Evolutionary conservation across 257 asterid species (phyloP).

Genomic region (Solanum bukasovii): DNA sequence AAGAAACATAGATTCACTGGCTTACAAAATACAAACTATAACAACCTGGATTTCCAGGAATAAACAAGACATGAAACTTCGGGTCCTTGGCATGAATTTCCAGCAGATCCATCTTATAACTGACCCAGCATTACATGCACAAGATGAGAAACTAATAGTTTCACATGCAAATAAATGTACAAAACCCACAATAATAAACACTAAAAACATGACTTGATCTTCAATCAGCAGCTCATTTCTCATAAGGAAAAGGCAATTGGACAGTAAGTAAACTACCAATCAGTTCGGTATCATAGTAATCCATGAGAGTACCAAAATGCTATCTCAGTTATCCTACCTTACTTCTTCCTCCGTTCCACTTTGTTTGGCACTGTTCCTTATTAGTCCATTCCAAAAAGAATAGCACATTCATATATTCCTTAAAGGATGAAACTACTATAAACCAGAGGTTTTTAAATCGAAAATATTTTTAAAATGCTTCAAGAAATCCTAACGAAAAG

Average conservation of each 20-base stretch:
- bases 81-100: constrained; percentile 64
- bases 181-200: not conserved
- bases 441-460: not conserved
- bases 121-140: constrained; percentile 10
- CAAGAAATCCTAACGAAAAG: not conserved
- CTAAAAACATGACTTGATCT: not conserved
- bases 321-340: not conserved
- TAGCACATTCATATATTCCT: not conserved
- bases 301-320: not conserved
- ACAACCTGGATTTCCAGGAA: constrained; percentile 95
- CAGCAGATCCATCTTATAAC: constrained; percentile 57
- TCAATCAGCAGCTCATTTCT: not conserved
- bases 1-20: not conserved
- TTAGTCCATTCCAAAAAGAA: not conserved
- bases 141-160: not conserved
- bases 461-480: not conserved
- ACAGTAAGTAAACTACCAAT: not conserved
- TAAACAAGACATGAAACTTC: constrained; percentile 51
- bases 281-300: not conserved
- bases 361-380: not conserved
- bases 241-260: not conserved
- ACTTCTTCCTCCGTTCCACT: not conserved
- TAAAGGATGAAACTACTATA: not conserved
- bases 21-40: not conserved
- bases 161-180: not conserved